Percentiles rank a stretch among this genome's conserved stretches.
phyloP scores from a whole-genome alignment of 148 eudicot genomes.

The Vaccinium myrtillus region DNA sequence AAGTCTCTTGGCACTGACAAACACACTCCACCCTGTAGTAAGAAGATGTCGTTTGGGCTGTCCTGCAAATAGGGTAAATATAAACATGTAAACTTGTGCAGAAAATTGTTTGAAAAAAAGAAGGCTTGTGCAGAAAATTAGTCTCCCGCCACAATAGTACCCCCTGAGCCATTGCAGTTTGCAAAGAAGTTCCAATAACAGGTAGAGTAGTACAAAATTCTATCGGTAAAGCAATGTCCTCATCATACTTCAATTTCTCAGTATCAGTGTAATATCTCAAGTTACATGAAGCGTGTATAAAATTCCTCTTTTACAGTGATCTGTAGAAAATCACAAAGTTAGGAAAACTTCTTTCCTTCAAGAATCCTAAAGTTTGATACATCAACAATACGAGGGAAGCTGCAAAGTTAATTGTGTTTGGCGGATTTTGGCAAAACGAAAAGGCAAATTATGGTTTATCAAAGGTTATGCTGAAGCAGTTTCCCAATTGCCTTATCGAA shows the following conservation, averaged over 20 bases:
- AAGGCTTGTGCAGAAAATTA: neutral
- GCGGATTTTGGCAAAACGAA: neutral
- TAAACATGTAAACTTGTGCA: slow-evolving; percentile 11
- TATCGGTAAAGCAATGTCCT: neutral
- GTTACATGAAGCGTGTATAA: neutral
- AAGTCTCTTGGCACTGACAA: slow-evolving; percentile 99
- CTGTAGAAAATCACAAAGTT: neutral
- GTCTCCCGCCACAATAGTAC: neutral
- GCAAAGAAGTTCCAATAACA: neutral
- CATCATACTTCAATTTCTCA: neutral
- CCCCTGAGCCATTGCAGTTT: neutral
- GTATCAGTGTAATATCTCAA: neutral
- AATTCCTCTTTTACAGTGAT: neutral
- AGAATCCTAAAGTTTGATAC: neutral
- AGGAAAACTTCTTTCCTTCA: neutral
- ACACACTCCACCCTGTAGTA: slow-evolving; percentile 99
- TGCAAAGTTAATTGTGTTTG: neutral
- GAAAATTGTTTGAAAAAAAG: neutral
- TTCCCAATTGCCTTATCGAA: neutral
- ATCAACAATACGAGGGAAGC: neutral
- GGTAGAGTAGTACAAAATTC: neutral
- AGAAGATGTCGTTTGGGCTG: slow-evolving; percentile 99
- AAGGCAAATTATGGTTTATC: neutral
- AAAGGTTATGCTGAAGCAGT: neutral
- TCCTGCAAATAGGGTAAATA: slow-evolving; percentile 55